Evolutionary conservation across 371 early-diverging fungal species (phyloP).

Genomic region (Mucor velutinosus): DNA sequence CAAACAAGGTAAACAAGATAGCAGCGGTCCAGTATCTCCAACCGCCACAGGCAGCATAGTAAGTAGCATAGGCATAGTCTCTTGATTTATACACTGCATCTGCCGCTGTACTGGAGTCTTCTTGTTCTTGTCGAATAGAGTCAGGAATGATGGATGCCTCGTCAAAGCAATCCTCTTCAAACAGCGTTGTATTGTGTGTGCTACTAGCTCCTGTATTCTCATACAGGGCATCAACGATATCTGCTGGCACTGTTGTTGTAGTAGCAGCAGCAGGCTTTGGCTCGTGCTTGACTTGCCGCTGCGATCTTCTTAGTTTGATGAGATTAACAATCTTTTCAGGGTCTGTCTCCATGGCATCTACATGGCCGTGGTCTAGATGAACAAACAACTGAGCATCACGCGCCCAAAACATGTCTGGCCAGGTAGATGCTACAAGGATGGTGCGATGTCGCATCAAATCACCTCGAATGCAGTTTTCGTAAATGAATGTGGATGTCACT

Average conservation of each 20-base stretch:
- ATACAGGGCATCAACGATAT: conserved; percentile 36
- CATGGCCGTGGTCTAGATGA: conserved; percentile 2
- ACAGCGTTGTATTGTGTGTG: conserved; percentile 12
- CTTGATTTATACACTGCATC: conserved; percentile 11
- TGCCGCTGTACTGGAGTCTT: not conserved
- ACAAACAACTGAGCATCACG: conserved; percentile 70
- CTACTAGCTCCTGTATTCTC: conserved; percentile 11
- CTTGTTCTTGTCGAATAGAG: conserved; percentile 26
- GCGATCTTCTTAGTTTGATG: conserved; percentile 10
- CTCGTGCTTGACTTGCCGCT: not conserved
- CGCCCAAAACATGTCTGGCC: conserved; percentile 67
- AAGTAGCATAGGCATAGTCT: conserved; percentile 44
- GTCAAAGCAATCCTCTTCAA: conserved; percentile 42
- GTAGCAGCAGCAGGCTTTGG: not conserved
- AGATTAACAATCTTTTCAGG: conserved; percentile 14
- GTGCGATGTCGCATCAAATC: conserved; percentile 75
- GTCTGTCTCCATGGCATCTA: conserved; percentile 10
- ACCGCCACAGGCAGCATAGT: conserved; percentile 49
- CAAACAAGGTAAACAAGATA: conserved; percentile 35
- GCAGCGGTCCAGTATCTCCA: conserved; percentile 45
- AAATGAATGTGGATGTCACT: conserved; percentile 66
- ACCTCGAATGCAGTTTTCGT: conserved; percentile 66
- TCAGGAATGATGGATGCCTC: conserved; percentile 39
- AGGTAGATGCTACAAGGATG: conserved; percentile 76
- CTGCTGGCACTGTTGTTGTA: conserved; percentile 3